Evolutionary conservation across 352 stramenopile genomes (phyloP), one percentile per base, ranked within the genome.

Genomic region (Thraustochytrium striatum): DNA sequence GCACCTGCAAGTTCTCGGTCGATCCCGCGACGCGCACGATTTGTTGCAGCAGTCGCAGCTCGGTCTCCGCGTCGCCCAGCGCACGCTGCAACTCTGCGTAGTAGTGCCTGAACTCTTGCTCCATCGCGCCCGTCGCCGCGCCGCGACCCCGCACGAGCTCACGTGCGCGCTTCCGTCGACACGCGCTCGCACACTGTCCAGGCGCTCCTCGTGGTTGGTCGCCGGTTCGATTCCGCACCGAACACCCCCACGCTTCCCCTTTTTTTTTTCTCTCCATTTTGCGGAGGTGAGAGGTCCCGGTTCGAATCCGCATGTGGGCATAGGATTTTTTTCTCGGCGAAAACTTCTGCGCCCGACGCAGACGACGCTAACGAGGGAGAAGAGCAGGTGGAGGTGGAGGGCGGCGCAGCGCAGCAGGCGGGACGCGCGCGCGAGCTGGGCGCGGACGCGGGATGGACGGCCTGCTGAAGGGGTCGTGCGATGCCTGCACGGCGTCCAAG

Each of bases 401-500:
- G 5, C 9, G 53, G 19, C 25, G 5, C 25, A 61, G 53, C 44
- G 7, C n/a, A 75, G 35, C 69, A 55, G n/a, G n/a, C 32, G 0
- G 19, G 39, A 13, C 28, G 28, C n/a, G 69, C 69, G 28, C n/a
- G 19, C 11, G 47, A 79, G 25, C 8, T 7, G 5, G 57, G 11
- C 57, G 57, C 33, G 8, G 39, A 53, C 35, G 69, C 50, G 1
- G 32, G n/a, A 69, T 80, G 58, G 70, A 80, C 32, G 68, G 43
- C 21, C 1, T 80, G 52, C 36, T 80, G 19, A 80, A 70, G 50
- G 55, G 55, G 13, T 57, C 47, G 25, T 80, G 70, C 70, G 70
- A 80, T 28, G 53, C 55, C 11, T 80, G 70, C 47, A 80, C 55
- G 35, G 57, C 55, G 53, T 65, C 32, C 53, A 80, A 80, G 57